These are phyloP conservation scores for Annona cherimola DNA, from an alignment of 164 flowering plant species.

Conservation along the genomic window DNA sequence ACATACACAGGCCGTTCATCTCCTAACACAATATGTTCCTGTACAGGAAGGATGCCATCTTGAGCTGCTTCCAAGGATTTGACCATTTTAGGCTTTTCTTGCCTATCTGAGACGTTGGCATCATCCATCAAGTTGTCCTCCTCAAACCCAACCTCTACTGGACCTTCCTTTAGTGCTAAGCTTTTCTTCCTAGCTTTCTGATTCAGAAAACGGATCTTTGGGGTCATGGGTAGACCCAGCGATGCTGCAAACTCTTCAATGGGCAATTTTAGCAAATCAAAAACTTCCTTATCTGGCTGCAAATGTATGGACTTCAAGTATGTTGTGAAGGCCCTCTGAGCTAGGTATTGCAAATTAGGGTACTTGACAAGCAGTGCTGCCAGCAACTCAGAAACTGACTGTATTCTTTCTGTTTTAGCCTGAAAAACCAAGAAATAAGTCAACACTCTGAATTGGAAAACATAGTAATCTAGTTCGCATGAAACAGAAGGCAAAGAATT, in stretches of 20 bases:
- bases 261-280: conserved; percentile 67
- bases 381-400: conserved; percentile 56
- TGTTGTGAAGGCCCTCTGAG: conserved; percentile 76
- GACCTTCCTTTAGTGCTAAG: conserved; percentile 17
- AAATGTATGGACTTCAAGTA: conserved; percentile 68
- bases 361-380: conserved; percentile 63
- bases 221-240: conserved; percentile 80
- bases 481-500: too few relatives aligned
- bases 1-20: conserved; percentile 17
- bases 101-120: conserved; percentile 9
- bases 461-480: too few relatives aligned
- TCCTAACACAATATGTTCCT: conserved; percentile 28
- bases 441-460: too few relatives aligned
- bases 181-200: conserved; percentile 32
- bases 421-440: conserved; percentile 20
- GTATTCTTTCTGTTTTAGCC: conserved; percentile 60
- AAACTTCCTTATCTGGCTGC: conserved; percentile 66
- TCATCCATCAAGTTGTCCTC: conserved; percentile 21
- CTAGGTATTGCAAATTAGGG: conserved; percentile 52
- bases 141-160: conserved; percentile 20
- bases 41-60: conserved; percentile 28
- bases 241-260: conserved; percentile 81
- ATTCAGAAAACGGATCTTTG: conserved; percentile 64
- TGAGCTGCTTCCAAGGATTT: conserved; percentile 22
- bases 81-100: conserved; percentile 8